Percentiles rank a stretch among this genome's conserved stretches.
Evolutionary conservation across 2,329 filamentous ascomycete species (phyloP).

Genomic region (Cercospora sp.): DNA sequence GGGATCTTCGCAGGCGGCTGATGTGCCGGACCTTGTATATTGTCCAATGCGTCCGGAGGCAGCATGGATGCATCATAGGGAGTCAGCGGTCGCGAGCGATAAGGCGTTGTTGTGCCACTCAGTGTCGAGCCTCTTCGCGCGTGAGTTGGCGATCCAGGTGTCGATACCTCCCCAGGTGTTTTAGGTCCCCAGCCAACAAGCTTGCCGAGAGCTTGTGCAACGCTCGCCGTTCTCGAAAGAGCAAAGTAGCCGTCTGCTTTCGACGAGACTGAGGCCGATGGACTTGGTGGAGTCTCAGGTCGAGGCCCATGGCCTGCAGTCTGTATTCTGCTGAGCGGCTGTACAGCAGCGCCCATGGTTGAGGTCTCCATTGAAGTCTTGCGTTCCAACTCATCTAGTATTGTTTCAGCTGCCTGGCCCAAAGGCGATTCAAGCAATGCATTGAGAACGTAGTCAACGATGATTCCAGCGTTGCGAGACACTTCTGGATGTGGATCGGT

Average conservation of each 20-base stretch:
- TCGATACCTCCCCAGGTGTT: slow-evolving; percentile 27
- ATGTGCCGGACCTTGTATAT: slow-evolving; percentile 47
- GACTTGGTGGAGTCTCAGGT: slow-evolving; percentile 40
- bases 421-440: slow-evolving; percentile 76
- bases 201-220: slow-evolving; percentile 64
- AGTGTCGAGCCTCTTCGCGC: slow-evolving; percentile 31
- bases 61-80: slow-evolving; percentile 41
- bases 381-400: slow-evolving; percentile 66
- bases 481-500: slow-evolving; percentile 95
- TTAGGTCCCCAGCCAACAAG: slow-evolving; percentile 50
- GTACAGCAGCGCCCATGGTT: slow-evolving; percentile 20
- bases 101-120: slow-evolving; percentile 24
- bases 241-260: slow-evolving; percentile 63
- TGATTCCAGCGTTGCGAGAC: slow-evolving; percentile 76
- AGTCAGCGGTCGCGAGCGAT: slow-evolving; percentile 48
- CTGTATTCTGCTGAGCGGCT: slow-evolving; percentile 35
- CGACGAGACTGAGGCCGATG: slow-evolving; percentile 50
- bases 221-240: slow-evolving; percentile 63
- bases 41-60: slow-evolving; percentile 74
- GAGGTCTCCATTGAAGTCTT: slow-evolving; percentile 34
- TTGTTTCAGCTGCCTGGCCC: slow-evolving; percentile 65
- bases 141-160: slow-evolving; percentile 33
- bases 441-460: slow-evolving; percentile 83
- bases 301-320: slow-evolving; percentile 53
- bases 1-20: slow-evolving; percentile 76